Conservation (phyloP, 2,329 filamentous ascomycete species). For the Simplicillium aogashimaense region DNA sequence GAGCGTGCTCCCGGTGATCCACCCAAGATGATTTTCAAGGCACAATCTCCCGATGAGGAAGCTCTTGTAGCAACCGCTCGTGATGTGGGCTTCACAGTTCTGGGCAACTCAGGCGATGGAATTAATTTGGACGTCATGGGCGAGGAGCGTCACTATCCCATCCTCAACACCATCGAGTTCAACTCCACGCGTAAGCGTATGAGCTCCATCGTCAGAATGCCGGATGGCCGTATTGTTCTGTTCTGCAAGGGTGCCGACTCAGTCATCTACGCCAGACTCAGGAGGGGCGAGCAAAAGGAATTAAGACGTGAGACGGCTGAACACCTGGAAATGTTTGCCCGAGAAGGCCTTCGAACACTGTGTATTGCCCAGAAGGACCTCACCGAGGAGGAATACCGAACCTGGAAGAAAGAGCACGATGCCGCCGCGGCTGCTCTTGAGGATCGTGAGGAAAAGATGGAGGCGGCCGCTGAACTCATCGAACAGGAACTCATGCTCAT, state of each 20-base stretch:
- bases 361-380: slow-evolving; percentile 84
- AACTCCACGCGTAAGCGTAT: slow-evolving; percentile 95
- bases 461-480: slow-evolving; percentile 80
- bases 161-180: slow-evolving; percentile 94
- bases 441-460: slow-evolving; percentile 85
- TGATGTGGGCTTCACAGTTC: slow-evolving; percentile 89
- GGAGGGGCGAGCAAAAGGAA: slow-evolving; percentile 74
- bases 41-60: slow-evolving; percentile 93
- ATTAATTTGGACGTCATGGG: slow-evolving; percentile 83
- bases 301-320: slow-evolving; percentile 78
- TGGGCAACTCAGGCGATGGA: slow-evolving; percentile 69
- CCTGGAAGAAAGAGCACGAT: slow-evolving; percentile 83
- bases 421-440: slow-evolving; percentile 73
- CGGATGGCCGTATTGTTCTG: slow-evolving; percentile 76
- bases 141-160: slow-evolving; percentile 71
- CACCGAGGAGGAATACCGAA: slow-evolving; percentile 69
- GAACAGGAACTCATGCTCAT: slow-evolving; percentile 82
- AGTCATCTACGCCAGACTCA: slow-evolving; percentile 88
- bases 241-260: slow-evolving; percentile 98
- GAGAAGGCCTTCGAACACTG: slow-evolving; percentile 87
- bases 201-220: slow-evolving; percentile 95
- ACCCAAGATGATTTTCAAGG: slow-evolving; percentile 88
- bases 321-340: slow-evolving; percentile 92
- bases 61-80: slow-evolving; percentile 89
- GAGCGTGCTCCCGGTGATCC: slow-evolving; percentile 84